Evolutionary conservation across 306 rosid genomes (phyloP).

Genomic region (Vicia faba): DNA sequence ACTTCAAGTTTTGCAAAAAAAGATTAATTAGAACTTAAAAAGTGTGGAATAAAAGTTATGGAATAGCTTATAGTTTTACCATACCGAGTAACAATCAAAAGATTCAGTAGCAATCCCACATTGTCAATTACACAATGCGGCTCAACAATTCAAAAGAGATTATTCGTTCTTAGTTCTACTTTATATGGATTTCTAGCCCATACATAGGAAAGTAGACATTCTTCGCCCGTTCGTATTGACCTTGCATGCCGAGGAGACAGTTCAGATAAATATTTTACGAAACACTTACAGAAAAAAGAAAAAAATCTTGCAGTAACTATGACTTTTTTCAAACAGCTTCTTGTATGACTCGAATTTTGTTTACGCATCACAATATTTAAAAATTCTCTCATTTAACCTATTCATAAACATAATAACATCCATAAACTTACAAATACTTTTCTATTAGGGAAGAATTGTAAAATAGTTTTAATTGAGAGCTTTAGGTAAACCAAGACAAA

Average conservation of each 20-base stretch:
- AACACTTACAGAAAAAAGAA: too few species aligned
- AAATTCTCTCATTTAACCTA: too few species aligned
- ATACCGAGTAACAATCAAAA: neutral
- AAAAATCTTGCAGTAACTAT: too few species aligned
- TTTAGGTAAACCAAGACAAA: too few species aligned
- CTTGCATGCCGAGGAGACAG: neutral
- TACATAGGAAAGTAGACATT: neutral
- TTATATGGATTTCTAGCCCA: neutral
- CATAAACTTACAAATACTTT: too few species aligned
- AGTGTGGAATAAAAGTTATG: slow-evolving; percentile 6
- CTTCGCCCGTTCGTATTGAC: neutral
- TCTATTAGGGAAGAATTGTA: too few species aligned
- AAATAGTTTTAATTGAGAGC: too few species aligned
- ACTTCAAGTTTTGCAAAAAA: slow-evolving; percentile 51
- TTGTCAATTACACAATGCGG: slow-evolving; percentile 6
- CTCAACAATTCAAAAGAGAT: slow-evolving; percentile 1
- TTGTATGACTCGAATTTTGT: too few species aligned
- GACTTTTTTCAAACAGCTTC: too few species aligned
- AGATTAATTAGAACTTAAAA: slow-evolving; percentile 13
- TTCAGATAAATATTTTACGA: neutral
- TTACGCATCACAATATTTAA: too few species aligned
- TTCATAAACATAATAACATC: too few species aligned
- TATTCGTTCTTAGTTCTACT: neutral
- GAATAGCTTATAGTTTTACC: slow-evolving; percentile 21
- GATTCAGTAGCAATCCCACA: neutral